These are phyloP conservation scores for Pseudocercospora fijiensis DNA, from an alignment of 2,329 filamentous ascomycete species.

Conservation along the genomic window DNA sequence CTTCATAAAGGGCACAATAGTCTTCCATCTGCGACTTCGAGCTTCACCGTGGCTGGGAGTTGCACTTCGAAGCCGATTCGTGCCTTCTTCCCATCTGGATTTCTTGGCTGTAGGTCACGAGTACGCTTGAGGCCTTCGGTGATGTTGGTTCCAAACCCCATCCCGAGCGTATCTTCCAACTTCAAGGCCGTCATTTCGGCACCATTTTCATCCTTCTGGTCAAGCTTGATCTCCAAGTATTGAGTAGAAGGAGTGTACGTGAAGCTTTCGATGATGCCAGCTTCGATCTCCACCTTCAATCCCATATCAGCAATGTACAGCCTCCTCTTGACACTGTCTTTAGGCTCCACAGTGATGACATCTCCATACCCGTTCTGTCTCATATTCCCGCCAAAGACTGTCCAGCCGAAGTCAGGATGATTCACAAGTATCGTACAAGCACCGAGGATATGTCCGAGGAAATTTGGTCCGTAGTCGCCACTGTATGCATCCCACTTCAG, in stretches of 20 bases:
- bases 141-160: neutral
- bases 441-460: slow-evolving; percentile 54
- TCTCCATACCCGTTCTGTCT: slow-evolving; percentile 30
- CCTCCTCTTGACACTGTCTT: slow-evolving; percentile 50
- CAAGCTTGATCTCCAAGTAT: slow-evolving; percentile 24
- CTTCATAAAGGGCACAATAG: too few relatives aligned
- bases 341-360: slow-evolving; percentile 42
- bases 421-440: slow-evolving; percentile 53
- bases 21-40: too few relatives aligned
- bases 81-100: neutral
- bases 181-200: neutral
- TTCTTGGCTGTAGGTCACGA: neutral
- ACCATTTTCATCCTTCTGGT: neutral
- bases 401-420: slow-evolving; percentile 48
- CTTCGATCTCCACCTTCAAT: slow-evolving; percentile 45
- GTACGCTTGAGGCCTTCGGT: neutral
- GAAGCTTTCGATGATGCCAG: slow-evolving; percentile 46
- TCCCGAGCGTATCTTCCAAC: slow-evolving; percentile 3
- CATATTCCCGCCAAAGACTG: slow-evolving; percentile 51
- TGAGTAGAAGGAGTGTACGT: slow-evolving; percentile 37
- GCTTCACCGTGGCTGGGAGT: neutral
- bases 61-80: neutral
- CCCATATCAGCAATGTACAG: slow-evolving; percentile 53
- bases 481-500: slow-evolving; percentile 58
- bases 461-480: slow-evolving; percentile 59